Evolutionary conservation across 75 land plant genomes (phyloP), one percentile per base, ranked within the genome.

Genomic region (Pinus taeda): DNA sequence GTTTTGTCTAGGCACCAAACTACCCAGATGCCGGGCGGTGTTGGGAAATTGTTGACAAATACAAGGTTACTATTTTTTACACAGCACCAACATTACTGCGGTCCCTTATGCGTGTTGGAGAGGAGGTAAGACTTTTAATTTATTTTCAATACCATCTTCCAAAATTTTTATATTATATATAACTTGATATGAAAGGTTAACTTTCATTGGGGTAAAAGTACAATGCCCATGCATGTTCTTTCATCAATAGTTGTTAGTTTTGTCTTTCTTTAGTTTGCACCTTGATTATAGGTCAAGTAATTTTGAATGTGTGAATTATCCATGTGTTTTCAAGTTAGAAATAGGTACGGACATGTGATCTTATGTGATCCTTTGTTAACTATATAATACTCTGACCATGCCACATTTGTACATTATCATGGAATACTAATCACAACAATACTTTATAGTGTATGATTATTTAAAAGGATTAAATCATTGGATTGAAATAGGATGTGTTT

Each of bases 11-110:
- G 99, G 93, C 86, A 60, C 99, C 99, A 66, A 94, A 84, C 78
- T 90, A 92, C 81, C 99, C 99, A 42, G 90, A 94, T 82, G 39
- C 93, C 65, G 98, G 99, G 37, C 98, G 99, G 18, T 92, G 95
- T 57, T 96, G 99, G 99, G 95, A 94, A 75, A 96, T 96, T 74
- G 98, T 96, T 77, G 99, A 96, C 78, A 96, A 96, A 76, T 92
- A 87, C 79, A 87, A 94, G 63, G 95, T 96, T 69, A 83, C 93
- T 24, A 92, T 90, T 64, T 96, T 96, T 78, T 96, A 96, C 78
- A 96, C 99, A 20, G 99, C 99, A 20, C 99, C 99, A 18, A 96
- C 99, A 24, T 79, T 92, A 69, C 85, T 96, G 60, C 91, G 99
- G 9, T 94, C 99, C 45, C 87, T 96, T 79, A 94, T 94, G 99